Evolutionary conservation across 768 basidiomycete genomes (phyloP), one percentile per base, ranked within the genome.

Genomic region (Boletus insuetus): DNA sequence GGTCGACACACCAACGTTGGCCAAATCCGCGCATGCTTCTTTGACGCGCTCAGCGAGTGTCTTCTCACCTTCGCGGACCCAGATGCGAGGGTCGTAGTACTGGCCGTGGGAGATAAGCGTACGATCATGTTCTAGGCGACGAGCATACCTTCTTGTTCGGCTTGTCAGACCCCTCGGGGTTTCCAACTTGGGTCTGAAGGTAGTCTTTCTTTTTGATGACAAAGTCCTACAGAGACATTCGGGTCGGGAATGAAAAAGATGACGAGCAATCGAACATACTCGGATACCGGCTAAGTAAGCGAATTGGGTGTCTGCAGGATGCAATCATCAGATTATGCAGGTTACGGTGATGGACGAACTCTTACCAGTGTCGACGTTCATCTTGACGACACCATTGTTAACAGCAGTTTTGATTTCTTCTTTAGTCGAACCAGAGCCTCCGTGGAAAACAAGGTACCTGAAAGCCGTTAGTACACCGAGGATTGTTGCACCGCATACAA

Each of bases 371-470:
- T 96, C 94, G 56, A 97, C 93, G 78, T 98, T 98, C 95, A 98
- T 98, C 82, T 99, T 99, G 70, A 98, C 87, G 40, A 97, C 96
- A 67, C 96, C 96, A 72, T 95, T 82, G 49, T 75, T 68, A 61
- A 98, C 97, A 54, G 95, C 96, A 45, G 87, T 92, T 64, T 78
- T 79, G 77, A 98, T 99, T 76, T 99, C 97, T 45, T 95, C 89
- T 76, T 93, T 93, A 62, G 90, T 86, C 32, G 97, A 98, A 43
- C 97, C 97, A 50, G 97, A 98, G 60, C 97, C 97, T 75, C 97
- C 97, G 78, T 99, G 97, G 94, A 98, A 99, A 74, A 98, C 97
- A 58, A 98, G 91, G 85, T 88, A 98, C 64, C 92, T 93, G 4
- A 14, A 35, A 22, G 29, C 10, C 8, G 11, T 66, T 40, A 54